Percentiles rank a stretch among this genome's conserved stretches.
Conservation (phyloP, 2,329 filamentous ascomycete species). For the Colletotrichum caudatum region DNA sequence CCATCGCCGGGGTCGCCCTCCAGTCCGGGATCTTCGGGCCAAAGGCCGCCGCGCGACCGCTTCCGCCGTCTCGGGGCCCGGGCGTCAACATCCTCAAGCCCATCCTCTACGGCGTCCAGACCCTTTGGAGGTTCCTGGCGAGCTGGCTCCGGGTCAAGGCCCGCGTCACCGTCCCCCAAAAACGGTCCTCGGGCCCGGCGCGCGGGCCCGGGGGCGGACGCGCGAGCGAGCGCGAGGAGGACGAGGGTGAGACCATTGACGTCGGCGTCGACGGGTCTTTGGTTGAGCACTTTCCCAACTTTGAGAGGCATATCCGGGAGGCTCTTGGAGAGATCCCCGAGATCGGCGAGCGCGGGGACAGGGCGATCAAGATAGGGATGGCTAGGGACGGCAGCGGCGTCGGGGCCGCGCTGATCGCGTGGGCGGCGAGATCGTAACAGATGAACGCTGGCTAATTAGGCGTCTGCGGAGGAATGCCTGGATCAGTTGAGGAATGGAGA, state of each 20-base stretch:
- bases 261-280: conserved; percentile 79
- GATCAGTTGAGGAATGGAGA: background rate
- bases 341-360: conserved; percentile 71
- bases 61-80: background rate
- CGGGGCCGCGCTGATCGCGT: conserved; percentile 77
- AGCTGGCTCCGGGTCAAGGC: conserved; percentile 18
- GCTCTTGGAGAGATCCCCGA: conserved; percentile 72
- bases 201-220: background rate
- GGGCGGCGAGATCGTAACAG: conserved; percentile 34
- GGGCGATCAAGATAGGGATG: conserved; percentile 75
- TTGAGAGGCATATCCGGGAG: conserved; percentile 73
- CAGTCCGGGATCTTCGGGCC: conserved; percentile 41
- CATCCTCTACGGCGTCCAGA: conserved; percentile 18
- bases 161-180: background rate
- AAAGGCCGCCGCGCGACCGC: background rate
- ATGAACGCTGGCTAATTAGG: background rate
- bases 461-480: background rate
- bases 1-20: conserved; percentile 44
- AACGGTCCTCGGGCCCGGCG: background rate
- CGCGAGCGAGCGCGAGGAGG: background rate
- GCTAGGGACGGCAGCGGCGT: conserved; percentile 81
- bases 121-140: conserved; percentile 10
- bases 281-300: conserved; percentile 79
- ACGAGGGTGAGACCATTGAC: conserved; percentile 64
- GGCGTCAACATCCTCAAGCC: conserved; percentile 16